Conservation (phyloP, 2,329 filamentous ascomycete species). For the Microsporum ferrugineum region DNA sequence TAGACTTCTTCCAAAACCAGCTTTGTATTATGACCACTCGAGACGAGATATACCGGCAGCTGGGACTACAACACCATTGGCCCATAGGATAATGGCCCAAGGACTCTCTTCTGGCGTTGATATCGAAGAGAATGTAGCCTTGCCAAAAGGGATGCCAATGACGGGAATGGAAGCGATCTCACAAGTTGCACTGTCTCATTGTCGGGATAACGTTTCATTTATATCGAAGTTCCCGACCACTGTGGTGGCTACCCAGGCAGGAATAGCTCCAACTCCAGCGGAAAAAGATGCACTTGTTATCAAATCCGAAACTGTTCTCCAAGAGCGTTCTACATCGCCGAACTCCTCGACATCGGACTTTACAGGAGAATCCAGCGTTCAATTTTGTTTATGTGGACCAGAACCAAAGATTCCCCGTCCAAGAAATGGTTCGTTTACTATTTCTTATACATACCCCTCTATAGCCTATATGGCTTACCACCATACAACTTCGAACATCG, state of each 20-base stretch:
- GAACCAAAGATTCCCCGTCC: conserved; percentile 61
- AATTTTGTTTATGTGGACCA: conserved; percentile 58
- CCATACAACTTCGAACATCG: too few relatives aligned
- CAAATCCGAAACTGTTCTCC: conserved; percentile 2
- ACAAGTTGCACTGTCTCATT: neutral
- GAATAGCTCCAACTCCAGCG: conserved; percentile 4
- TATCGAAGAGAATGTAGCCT: neutral
- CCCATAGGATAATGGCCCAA: conserved; percentile 33
- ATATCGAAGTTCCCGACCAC: neutral
- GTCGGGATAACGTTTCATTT: neutral
- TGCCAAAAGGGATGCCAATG: neutral
- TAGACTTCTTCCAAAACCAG: conserved; percentile 36
- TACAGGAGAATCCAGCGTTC: conserved; percentile 34
- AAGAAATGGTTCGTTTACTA: conserved; percentile 51
- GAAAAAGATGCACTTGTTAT: conserved; percentile 7
- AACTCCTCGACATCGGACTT: conserved; percentile 25
- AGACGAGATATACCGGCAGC: conserved; percentile 25
- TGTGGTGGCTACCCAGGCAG: neutral
- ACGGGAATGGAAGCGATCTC: neutral
- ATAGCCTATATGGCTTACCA: neutral
- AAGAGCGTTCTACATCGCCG: conserved; percentile 21
- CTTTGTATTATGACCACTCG: conserved; percentile 31
- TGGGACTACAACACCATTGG: conserved; percentile 27
- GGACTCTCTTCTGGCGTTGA: neutral
- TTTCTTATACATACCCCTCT: conserved; percentile 11